Evolutionary conservation across 2,329 filamentous ascomycete genomes (phyloP).

Genomic region (Alternaria sp.): DNA sequence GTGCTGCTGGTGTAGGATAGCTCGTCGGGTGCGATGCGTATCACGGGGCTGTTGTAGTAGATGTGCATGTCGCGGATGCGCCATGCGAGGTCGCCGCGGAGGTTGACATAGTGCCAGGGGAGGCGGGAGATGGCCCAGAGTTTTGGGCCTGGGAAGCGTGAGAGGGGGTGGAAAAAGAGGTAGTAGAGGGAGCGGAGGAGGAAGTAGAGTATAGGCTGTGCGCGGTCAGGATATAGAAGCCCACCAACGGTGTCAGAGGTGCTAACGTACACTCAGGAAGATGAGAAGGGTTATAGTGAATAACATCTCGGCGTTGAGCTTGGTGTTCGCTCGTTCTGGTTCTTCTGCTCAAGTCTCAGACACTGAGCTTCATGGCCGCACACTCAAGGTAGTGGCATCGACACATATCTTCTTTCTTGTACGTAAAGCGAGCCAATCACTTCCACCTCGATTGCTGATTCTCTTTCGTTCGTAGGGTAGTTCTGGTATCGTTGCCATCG

Average conservation of each 20-base stretch:
- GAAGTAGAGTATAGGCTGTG: not conserved
- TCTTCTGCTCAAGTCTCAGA: not conserved
- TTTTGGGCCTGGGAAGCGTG: conserved; percentile 10
- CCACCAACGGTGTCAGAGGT: not conserved
- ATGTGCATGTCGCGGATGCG: conserved; percentile 3
- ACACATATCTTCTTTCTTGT: not conserved
- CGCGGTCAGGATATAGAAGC: not conserved
- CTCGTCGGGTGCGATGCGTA: conserved; percentile 5
- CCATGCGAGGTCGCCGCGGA: not conserved
- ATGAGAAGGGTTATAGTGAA: not conserved
- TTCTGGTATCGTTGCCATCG: not conserved
- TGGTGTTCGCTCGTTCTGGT: not conserved
- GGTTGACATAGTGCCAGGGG: not conserved
- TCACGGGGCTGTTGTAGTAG: not conserved
- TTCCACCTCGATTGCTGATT: not conserved
- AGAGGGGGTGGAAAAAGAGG: conserved; percentile 1
- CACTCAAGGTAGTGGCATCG: not conserved
- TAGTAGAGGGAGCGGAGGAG: conserved; percentile 1
- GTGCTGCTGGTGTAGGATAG: not conserved
- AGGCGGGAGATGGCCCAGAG: conserved; percentile 10
- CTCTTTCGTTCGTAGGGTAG: not conserved
- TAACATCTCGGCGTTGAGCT: not conserved
- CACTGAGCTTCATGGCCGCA: not conserved
- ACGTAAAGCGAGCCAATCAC: not conserved
- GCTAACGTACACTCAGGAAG: not conserved